These are phyloP conservation scores for Micromonas pusilla DNA, from an alignment of 139 green algal genomes.

Conservation along the genomic window DNA sequence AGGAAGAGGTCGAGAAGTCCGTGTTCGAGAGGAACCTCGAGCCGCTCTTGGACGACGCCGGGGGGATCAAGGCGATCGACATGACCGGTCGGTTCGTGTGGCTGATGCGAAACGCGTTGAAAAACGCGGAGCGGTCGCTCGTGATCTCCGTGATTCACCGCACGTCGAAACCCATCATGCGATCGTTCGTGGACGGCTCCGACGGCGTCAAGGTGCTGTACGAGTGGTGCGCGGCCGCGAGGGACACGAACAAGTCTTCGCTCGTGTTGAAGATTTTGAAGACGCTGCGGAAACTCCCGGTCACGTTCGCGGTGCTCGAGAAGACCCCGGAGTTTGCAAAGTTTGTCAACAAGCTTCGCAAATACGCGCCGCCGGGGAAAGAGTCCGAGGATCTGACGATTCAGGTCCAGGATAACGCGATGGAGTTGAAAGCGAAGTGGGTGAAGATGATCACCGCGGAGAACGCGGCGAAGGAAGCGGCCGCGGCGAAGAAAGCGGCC, in stretches of 20 bases:
- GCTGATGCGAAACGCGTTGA: conserved; percentile 6
- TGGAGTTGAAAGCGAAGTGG: neutral
- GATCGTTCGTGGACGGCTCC: neutral
- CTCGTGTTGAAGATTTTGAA: neutral
- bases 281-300: neutral
- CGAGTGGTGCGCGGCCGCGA: neutral
- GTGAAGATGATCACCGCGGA: neutral
- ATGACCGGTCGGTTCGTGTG: neutral
- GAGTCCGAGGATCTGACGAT: neutral
- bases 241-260: neutral
- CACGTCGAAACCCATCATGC: neutral
- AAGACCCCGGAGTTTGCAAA: neutral
- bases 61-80: neutral
- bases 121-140: conserved; percentile 1
- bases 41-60: neutral
- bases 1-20: neutral
- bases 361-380: neutral
- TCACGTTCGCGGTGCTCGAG: neutral
- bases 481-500: neutral
- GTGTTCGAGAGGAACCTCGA: conserved; percentile 2
- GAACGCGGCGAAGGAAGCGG: neutral
- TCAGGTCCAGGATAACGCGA: neutral
- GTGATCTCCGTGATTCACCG: neutral
- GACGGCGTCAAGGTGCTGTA: neutral
- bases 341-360: neutral